Evolutionary conservation across 2,329 filamentous ascomycete species (phyloP).

Genomic region (Endoconidiophora laricicola): DNA sequence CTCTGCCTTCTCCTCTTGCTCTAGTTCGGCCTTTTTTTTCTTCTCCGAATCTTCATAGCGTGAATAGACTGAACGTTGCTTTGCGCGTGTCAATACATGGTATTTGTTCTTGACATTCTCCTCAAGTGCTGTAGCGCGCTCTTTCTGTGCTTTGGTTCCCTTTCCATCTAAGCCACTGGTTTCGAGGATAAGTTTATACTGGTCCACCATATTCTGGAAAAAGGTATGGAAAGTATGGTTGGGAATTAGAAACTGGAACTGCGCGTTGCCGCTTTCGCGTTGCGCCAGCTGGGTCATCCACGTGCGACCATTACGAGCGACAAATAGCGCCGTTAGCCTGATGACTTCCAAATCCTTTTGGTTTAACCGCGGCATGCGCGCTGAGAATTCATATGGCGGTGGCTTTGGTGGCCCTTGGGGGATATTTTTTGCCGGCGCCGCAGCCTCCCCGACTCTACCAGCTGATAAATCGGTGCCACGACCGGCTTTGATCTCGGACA

Average conservation of each 20-base stretch:
- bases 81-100: constrained; percentile 62
- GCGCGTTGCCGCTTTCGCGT: constrained; percentile 74
- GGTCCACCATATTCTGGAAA: constrained; percentile 81
- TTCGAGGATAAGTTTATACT: constrained; percentile 69
- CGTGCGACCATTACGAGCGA: constrained; percentile 78
- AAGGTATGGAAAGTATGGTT: constrained; percentile 95
- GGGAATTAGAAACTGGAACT: constrained; percentile 89
- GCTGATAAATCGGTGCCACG: constrained; percentile 64
- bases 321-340: constrained; percentile 71
- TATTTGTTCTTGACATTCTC: constrained; percentile 65
- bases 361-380: constrained; percentile 92
- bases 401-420: constrained; percentile 73
- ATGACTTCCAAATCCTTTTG: constrained; percentile 72
- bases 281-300: constrained; percentile 86
- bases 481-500: constrained; percentile 70
- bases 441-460: constrained; percentile 50
- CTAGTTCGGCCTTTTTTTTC: constrained; percentile 73
- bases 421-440: constrained; percentile 37
- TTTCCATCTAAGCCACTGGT: constrained; percentile 50
- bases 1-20: constrained; percentile 58
- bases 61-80: constrained; percentile 72
- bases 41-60: constrained; percentile 75
- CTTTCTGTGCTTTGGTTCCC: constrained; percentile 51
- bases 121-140: constrained; percentile 55
- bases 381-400: constrained; percentile 78